phyloP scores from a whole-genome alignment of 345 rosid species.

The Sonneratia alba region DNA sequence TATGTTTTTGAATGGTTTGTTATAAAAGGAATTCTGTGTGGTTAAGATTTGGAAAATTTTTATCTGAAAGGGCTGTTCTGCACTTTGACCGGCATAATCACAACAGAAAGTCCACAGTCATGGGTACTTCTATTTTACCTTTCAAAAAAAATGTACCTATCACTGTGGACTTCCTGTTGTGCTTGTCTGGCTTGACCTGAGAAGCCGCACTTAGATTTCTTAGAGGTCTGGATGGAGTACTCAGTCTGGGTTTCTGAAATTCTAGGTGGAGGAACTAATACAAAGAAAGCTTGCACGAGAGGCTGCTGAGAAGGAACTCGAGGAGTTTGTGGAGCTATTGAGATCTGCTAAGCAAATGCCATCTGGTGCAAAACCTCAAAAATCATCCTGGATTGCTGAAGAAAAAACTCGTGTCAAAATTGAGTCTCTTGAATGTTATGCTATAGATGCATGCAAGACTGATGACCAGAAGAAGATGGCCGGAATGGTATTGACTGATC shows the following conservation, averaged over 20 bases:
- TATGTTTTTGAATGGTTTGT: not conserved
- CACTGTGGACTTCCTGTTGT: not conserved
- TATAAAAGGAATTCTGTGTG: not conserved
- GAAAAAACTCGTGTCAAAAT: conserved; percentile 45
- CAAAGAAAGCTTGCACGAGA: conserved; percentile 58
- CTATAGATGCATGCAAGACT: conserved; percentile 67
- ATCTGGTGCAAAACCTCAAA: conserved; percentile 54
- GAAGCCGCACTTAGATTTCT: not conserved
- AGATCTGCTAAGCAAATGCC: conserved; percentile 64
- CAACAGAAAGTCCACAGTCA: too few relatives aligned
- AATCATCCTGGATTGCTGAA: conserved; percentile 66
- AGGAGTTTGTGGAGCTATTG: conserved; percentile 56
- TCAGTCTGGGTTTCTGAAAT: conserved; percentile 4
- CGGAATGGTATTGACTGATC: conserved; percentile 42
- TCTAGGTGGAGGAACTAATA: conserved; percentile 75
- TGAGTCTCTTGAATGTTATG: conserved; percentile 73
- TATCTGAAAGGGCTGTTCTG: not conserved
- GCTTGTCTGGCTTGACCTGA: not conserved
- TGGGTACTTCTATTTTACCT: too few relatives aligned
- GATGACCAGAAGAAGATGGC: conserved; percentile 67
- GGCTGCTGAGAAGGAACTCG: conserved; percentile 68
- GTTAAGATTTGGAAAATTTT: not conserved
- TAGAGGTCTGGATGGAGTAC: not conserved
- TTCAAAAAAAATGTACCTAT: not conserved
- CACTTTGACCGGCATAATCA: not conserved